A percentile compares a stretch with the other conserved stretches of the same genome.
These are phyloP conservation scores for Paramecium sexaurelia DNA, from an alignment of 73 alveolate species.

Conservation along the genomic window DNA sequence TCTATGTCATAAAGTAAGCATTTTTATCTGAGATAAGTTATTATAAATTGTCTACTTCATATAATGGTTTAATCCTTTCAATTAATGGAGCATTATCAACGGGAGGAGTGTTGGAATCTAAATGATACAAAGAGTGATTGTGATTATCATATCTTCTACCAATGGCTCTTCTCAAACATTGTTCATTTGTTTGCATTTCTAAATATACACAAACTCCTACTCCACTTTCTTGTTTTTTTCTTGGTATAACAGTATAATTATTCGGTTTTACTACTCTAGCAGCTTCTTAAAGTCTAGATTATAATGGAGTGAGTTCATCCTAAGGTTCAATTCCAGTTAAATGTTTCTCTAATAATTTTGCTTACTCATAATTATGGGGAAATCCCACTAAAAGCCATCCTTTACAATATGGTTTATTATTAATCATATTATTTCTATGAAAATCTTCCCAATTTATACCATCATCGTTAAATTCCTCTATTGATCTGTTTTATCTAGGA, in stretches of 20 bases:
- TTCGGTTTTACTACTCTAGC: conserved; percentile 80
- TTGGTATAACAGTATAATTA: conserved; percentile 77
- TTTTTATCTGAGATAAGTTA: conserved; percentile 86
- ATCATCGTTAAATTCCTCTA: conserved; percentile 26
- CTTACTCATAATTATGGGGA: conserved; percentile 92
- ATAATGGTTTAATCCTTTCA: conserved; percentile 89
- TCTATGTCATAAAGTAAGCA: conserved; percentile 86
- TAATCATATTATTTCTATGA: conserved; percentile 50
- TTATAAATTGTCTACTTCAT: conserved; percentile 84
- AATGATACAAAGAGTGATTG: conserved; percentile 84
- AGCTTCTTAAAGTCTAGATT: conserved; percentile 74
- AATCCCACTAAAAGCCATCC: conserved; percentile 94
- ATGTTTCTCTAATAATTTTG: conserved; percentile 87
- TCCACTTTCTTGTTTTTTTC: conserved; percentile 80
- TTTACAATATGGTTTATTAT: conserved; percentile 42
- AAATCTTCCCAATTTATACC: conserved; percentile 58
- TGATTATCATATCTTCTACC: conserved; percentile 93
- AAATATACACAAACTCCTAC: conserved; percentile 88
- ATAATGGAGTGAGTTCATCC: conserved; percentile 70
- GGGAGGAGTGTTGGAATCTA: conserved; percentile 95
- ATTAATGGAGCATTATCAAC: conserved; percentile 89
- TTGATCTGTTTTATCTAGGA: background rate
- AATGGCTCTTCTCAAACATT: conserved; percentile 89
- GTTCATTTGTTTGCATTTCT: conserved; percentile 78
- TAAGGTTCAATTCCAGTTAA: conserved; percentile 89